Evolutionary conservation across 2,329 filamentous ascomycete genomes (phyloP).

Genomic region (Beauveria scarabaeidicola): DNA sequence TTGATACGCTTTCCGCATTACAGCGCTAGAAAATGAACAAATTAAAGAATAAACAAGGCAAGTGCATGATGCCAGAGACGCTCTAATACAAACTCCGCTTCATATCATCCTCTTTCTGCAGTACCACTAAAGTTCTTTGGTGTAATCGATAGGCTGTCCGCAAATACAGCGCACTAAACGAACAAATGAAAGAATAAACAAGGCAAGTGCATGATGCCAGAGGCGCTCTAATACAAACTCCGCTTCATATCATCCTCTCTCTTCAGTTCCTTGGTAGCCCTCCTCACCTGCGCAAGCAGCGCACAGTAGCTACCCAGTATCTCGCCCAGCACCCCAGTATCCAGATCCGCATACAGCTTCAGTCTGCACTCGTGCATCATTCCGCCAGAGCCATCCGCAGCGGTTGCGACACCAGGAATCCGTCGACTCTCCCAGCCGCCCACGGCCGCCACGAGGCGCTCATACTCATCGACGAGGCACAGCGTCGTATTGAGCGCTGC

Average conservation of each 20-base stretch:
- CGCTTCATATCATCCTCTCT: background rate
- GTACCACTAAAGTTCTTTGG: no score
- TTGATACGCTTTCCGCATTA: no score
- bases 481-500: background rate
- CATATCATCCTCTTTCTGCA: no score
- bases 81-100: no score
- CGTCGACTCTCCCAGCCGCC: background rate
- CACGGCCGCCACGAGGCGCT: constrained; percentile 5
- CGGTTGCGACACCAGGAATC: background rate
- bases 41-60: no score
- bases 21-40: no score
- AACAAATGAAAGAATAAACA: no score
- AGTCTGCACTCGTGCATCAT: constrained; percentile 2
- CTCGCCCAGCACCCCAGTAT: constrained; percentile 1
- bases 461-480: constrained; percentile 10
- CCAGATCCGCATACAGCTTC: constrained; percentile 6
- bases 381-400: background rate
- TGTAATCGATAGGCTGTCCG: no score
- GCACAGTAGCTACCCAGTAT: constrained; percentile 8
- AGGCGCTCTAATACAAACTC: background rate
- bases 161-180: no score
- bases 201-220: no score
- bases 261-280: background rate
- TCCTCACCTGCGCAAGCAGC: constrained; percentile 4
- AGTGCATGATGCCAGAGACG: no score